A percentile compares a stretch with the other conserved stretches of the same genome.
phyloP scores from a whole-genome alignment of 306 rosid genomes.

The Erythrophleum fordii region DNA sequence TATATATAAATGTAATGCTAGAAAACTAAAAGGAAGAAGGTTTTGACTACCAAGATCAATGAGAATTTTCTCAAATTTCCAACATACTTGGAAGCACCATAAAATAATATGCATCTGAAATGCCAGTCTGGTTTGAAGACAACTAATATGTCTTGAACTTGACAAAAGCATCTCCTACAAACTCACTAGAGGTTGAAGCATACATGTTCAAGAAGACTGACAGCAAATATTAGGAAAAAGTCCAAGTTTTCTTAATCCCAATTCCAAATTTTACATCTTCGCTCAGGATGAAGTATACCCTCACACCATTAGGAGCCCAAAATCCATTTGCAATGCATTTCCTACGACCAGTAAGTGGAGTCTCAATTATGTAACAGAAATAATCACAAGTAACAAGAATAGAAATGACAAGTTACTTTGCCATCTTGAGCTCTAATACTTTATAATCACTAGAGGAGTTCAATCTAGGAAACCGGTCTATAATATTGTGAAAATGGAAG shows the following conservation, averaged over 20 bases:
- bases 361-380: constrained; percentile 17
- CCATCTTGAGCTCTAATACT: constrained; percentile 23
- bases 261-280: neutral
- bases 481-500: constrained; percentile 15
- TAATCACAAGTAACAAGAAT: constrained; percentile 9
- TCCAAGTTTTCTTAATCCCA: neutral
- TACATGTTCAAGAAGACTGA: constrained; percentile 13
- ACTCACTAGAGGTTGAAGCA: constrained; percentile 12
- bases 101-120: neutral
- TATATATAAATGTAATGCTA: constrained; percentile 8
- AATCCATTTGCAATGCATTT: neutral
- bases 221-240: constrained; percentile 19
- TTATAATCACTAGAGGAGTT: constrained; percentile 1
- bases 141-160: constrained; percentile 5
- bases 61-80: constrained; percentile 3
- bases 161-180: neutral
- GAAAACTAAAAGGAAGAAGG: constrained; percentile 26
- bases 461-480: neutral
- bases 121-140: constrained; percentile 5
- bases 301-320: neutral
- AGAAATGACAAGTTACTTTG: constrained; percentile 20
- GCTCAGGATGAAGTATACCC: neutral
- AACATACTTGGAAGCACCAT: constrained; percentile 21
- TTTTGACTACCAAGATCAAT: constrained; percentile 3
- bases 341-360: constrained; percentile 1